phyloP scores from a whole-genome alignment of 345 rosid genomes.

The Lagerstroemia speciosa region DNA sequence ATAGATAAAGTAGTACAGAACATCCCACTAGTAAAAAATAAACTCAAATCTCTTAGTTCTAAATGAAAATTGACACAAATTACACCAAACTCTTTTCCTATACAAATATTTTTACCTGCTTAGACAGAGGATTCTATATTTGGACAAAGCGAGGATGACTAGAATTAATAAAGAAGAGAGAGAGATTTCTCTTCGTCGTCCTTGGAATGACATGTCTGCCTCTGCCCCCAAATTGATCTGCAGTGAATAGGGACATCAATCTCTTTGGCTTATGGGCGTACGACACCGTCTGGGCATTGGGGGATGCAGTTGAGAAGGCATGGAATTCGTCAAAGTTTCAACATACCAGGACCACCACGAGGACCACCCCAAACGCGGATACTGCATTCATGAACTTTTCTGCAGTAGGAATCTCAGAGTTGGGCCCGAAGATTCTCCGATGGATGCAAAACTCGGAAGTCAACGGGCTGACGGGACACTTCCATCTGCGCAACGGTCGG shows the following conservation, averaged over 20 bases:
- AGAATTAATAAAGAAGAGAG: no score
- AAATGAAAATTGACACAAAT: no score
- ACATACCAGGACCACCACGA: not conserved
- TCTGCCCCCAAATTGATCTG: not conserved
- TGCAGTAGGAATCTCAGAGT: conserved; percentile 7
- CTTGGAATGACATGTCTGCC: not conserved
- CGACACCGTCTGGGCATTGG: conserved; percentile 11
- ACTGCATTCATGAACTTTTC: conserved; percentile 1
- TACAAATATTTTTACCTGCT: no score
- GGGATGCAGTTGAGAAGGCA: conserved; percentile 9
- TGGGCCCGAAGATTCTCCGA: conserved; percentile 9
- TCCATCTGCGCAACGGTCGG: not conserved
- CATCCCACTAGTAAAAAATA: no score
- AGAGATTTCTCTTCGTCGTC: no score
- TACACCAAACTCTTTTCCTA: no score
- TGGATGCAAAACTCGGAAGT: not conserved
- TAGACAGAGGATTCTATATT: no score
- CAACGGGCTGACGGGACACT: conserved; percentile 10
- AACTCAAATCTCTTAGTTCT: no score
- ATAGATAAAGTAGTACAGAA: no score
- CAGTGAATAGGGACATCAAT: not conserved
- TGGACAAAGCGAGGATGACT: no score
- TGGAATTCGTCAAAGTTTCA: not conserved
- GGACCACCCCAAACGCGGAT: not conserved
- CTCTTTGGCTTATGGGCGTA: conserved; percentile 15